Base-by-base conservation (phyloP, 2,329 filamentous ascomycete species). In the Aspergillus sp. region DNA sequence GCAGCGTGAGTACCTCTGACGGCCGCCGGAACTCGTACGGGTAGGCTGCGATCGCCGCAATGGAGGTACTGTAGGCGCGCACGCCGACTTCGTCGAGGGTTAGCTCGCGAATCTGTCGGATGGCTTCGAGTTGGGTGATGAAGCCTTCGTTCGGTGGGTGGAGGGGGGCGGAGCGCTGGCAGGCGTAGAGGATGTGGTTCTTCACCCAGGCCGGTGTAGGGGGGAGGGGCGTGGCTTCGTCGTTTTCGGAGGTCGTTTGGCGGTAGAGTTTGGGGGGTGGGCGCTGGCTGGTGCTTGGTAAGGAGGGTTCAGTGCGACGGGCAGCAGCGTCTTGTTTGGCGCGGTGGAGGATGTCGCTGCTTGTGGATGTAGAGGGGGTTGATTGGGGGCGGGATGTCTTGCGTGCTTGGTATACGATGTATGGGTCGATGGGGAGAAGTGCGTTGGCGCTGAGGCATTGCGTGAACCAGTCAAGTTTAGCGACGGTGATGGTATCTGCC, bases 61-160 rank as follows among this genome's bases (percentile, higher is more conserved):
- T 96, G 11, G 88, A 86, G 2, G 88, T 91, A 25, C 88, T 92
- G 67, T 97, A 97, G 0, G 93, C 91, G 45, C 91, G 83, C 0
- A 92, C 85, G 2, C 90, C 91, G 53, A 95, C 85, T 44, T 88
- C 80, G 62, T 97, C 91, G 7, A 85, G 83, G 1, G 81, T 85
- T 1, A 97, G 77, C 14, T 84, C 79, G 19, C 93, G 83, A 2
- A 87, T 80, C 2, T 82, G 83, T 43, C 88, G 84, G 58, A 97
- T 90, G 54, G 87, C 86, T 60, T 85, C 82, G 4, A 99, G 79
- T 55, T 88, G 80, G 1, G 81, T 73, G 40, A 97, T 83, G 67
- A 99, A 97, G 0, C 71, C 71, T 40, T 84, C 78, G 61, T 97
- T 97, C 0, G 88, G 88, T 0, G 85, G 78, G 50, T 86, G 75